phyloP scores from a whole-genome alignment of 495 filamentous ascomycete genomes.

The Aspergillus olivimuriae region DNA sequence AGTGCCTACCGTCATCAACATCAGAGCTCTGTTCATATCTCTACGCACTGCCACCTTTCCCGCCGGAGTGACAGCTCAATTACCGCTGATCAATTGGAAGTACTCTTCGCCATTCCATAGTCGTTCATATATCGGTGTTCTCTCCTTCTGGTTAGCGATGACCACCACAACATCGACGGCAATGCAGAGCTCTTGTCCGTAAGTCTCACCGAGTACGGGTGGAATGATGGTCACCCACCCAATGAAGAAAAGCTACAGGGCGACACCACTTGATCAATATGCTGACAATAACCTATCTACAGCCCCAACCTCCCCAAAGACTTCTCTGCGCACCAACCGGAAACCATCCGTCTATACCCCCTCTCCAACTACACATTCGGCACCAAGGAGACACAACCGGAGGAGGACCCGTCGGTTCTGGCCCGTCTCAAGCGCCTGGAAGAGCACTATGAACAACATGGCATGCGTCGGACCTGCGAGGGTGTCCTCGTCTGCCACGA shows the following conservation, averaged over 20 bases:
- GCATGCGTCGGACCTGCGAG: conserved; percentile 96
- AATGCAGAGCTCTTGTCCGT: conserved; percentile 66
- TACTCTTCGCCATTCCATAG: no score
- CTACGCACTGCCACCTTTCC: no score
- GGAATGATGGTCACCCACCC: no score
- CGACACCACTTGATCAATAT: no score
- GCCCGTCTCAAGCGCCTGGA: conserved; percentile 88
- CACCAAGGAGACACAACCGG: conserved; percentile 94
- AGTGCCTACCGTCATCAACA: not conserved
- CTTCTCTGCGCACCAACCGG: conserved; percentile 85
- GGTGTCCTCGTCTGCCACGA: conserved; percentile 96
- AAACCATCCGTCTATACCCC: conserved; percentile 88
- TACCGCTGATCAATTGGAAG: no score
- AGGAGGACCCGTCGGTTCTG: conserved; percentile 92
- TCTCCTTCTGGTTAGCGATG: conserved; percentile 50
- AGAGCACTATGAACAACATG: conserved; percentile 85
- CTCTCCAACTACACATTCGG: conserved; percentile 98
- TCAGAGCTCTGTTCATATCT: not conserved
- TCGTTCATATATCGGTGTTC: no score
- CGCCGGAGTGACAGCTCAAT: no score
- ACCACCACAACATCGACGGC: conserved; percentile 65
- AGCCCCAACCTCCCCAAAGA: conserved; percentile 71
- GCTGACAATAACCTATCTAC: not conserved
- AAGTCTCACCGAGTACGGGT: no score
- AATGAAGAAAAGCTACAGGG: no score